A percentile compares a stretch with the other conserved stretches of the same genome.
phyloP scores from a whole-genome alignment of 2,329 filamentous ascomycete genomes.

The Talaromyces sp. region DNA sequence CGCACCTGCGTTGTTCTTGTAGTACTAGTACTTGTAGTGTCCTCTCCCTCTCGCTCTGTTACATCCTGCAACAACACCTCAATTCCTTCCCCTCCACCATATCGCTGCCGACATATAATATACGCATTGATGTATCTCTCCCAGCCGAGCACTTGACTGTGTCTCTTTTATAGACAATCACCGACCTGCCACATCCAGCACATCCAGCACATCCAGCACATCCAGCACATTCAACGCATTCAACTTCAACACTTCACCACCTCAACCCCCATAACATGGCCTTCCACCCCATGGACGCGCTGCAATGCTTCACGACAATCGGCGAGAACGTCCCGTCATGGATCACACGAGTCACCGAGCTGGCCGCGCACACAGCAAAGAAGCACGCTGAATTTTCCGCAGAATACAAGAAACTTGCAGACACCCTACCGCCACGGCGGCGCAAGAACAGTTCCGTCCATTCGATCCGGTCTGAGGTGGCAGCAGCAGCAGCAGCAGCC shows the following conservation, averaged over 20 bases:
- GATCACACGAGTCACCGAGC: constrained; percentile 38
- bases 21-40: background rate
- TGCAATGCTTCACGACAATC: constrained; percentile 42
- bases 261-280: background rate
- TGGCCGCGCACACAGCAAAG: constrained; percentile 35
- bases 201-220: background rate
- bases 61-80: background rate
- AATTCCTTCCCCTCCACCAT: background rate
- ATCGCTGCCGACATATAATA: background rate
- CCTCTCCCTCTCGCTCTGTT: background rate
- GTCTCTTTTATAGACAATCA: background rate
- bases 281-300: constrained; percentile 30
- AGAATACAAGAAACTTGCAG: constrained; percentile 35
- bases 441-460: constrained; percentile 40
- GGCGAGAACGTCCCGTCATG: constrained; percentile 42
- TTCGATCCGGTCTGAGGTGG: constrained; percentile 29
- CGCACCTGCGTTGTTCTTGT: background rate
- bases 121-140: background rate
- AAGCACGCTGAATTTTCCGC: constrained; percentile 41
- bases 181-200: background rate
- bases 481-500: constrained; percentile 10
- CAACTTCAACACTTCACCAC: background rate
- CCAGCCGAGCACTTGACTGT: constrained; percentile 8
- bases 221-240: background rate
- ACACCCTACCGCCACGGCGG: constrained; percentile 20